Evolutionary conservation across 305 asterid genomes (phyloP).

Genomic region (Stenogyne calaminthoides): DNA sequence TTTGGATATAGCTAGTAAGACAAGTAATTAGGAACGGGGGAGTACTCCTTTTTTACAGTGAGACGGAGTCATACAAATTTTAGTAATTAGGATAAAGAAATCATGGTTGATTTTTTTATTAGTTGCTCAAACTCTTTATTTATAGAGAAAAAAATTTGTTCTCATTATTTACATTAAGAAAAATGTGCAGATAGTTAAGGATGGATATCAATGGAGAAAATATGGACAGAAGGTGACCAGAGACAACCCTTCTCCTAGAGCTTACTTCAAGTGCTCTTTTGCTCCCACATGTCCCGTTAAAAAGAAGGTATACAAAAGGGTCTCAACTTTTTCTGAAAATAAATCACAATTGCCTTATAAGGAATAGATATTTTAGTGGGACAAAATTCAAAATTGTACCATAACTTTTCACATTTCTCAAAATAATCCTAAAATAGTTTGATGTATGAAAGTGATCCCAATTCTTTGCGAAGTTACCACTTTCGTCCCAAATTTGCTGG

Average conservation of each 20-base stretch:
- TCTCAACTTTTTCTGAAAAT: not conserved
- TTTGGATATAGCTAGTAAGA: too few species aligned
- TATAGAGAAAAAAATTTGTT: not conserved
- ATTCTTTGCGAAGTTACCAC: too few species aligned
- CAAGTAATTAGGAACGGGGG: too few species aligned
- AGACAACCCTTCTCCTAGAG: conserved; percentile 95
- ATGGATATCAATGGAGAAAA: conserved; percentile 98
- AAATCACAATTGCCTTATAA: not conserved
- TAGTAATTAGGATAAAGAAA: not conserved
- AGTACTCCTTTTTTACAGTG: not conserved
- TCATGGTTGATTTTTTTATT: not conserved
- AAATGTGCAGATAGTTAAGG: conserved; percentile 67
- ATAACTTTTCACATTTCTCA: too few species aligned
- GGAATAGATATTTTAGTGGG: too few species aligned
- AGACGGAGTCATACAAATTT: not conserved
- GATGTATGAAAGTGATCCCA: too few species aligned
- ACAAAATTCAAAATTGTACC: too few species aligned
- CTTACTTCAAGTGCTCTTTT: conserved; percentile 92
- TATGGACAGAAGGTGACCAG: conserved; percentile 97
- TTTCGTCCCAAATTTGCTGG: too few species aligned
- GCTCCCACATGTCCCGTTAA: conserved; percentile 94
- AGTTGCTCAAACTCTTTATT: not conserved
- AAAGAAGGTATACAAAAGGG: conserved; percentile 62
- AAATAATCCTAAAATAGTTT: too few species aligned
- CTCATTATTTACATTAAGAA: not conserved